phyloP scores from a whole-genome alignment of 768 basidiomycete species.

The Chalciporus pseudorubinellus region DNA sequence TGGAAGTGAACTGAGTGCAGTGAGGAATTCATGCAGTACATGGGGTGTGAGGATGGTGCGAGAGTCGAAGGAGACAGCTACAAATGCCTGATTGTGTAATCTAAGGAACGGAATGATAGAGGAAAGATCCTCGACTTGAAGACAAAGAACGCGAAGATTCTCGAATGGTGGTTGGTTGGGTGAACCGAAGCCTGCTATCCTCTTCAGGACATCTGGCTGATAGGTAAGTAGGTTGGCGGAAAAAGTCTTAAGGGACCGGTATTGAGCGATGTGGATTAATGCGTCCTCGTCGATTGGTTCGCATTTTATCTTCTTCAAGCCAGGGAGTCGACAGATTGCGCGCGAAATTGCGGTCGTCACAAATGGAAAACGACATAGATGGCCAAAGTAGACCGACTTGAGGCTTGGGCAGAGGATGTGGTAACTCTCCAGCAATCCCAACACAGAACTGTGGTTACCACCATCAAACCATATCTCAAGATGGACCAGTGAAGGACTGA shows the following conservation, averaged over 20 bases:
- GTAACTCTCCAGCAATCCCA: slow-evolving; percentile 6
- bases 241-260: background rate
- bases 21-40: slow-evolving; percentile 3
- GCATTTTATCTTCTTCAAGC: slow-evolving; percentile 1
- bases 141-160: slow-evolving; percentile 6
- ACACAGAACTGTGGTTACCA: background rate
- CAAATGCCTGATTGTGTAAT: slow-evolving; percentile 8
- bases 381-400: slow-evolving; percentile 1
- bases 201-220: background rate
- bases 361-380: background rate
- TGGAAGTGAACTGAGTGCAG: background rate
- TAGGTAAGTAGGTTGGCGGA: background rate
- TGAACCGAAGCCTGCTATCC: background rate
- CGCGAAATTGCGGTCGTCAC: slow-evolving; percentile 1
- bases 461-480: background rate
- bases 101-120: slow-evolving; percentile 6
- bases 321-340: background rate
- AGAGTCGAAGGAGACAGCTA: background rate
- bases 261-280: slow-evolving; percentile 1
- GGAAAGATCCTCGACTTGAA: background rate
- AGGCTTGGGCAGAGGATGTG: slow-evolving; percentile 7
- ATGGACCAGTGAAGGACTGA: slow-evolving; percentile 7
- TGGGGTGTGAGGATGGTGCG: background rate
- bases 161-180: background rate
- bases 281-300: background rate